Evolutionary conservation across 345 rosid species (phyloP).

Genomic region (Gossypium herbaceum): DNA sequence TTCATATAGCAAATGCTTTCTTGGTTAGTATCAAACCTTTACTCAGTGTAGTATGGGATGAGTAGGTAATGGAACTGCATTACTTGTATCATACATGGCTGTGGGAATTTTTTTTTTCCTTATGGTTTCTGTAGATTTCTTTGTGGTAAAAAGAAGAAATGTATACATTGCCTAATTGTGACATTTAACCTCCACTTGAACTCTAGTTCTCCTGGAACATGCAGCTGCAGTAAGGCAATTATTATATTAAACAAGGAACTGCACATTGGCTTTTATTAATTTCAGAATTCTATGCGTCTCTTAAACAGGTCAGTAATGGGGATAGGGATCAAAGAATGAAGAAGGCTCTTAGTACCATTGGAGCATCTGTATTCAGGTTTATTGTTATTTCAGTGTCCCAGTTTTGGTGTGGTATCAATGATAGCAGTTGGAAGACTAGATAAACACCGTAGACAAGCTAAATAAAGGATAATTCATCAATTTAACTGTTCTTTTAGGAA

Average conservation of each 20-base stretch:
- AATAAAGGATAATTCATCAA: not conserved
- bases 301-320: constrained; percentile 68
- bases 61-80: not conserved
- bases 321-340: constrained; percentile 62
- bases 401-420: not conserved
- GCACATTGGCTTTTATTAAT: not conserved
- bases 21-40: constrained; percentile 48
- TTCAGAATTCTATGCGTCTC: not conserved
- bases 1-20: constrained; percentile 86
- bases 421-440: not conserved
- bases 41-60: not conserved
- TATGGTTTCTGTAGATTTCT: not conserved
- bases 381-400: not conserved
- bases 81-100: constrained; percentile 1
- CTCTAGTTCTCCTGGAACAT: not conserved
- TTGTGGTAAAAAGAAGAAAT: not conserved
- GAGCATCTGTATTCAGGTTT: constrained; percentile 97
- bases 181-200: not conserved
- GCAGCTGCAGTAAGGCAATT: not conserved
- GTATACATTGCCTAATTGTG: not conserved
- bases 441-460: not conserved
- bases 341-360: constrained; percentile 85
- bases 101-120: not conserved
- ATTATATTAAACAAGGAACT: not conserved
- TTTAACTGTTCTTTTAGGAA: not conserved